Evolutionary conservation across 306 rosid genomes (phyloP).

Genomic region (Hippophae tibetana): DNA sequence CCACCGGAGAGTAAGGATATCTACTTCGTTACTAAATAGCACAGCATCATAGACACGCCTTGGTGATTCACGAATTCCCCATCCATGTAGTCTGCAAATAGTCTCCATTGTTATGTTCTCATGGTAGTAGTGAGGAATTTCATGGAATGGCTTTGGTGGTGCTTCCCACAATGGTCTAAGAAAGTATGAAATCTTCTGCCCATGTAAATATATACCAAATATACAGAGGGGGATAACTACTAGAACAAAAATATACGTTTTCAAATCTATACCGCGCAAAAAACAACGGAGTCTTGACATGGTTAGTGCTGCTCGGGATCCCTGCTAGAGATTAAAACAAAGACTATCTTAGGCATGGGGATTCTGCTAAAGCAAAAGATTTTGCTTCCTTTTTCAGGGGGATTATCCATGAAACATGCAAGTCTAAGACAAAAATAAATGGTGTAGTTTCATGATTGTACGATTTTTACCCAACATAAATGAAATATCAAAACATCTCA

Average conservation of each 20-base stretch:
- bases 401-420: no score
- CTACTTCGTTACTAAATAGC: slow-evolving; percentile 67
- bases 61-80: slow-evolving; percentile 65
- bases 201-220: slow-evolving; percentile 52
- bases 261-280: slow-evolving; percentile 54
- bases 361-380: not conserved
- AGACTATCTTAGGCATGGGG: slow-evolving; percentile 13
- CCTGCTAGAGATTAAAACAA: slow-evolving; percentile 39
- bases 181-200: slow-evolving; percentile 64
- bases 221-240: slow-evolving; percentile 38
- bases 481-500: no score
- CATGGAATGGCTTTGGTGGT: slow-evolving; percentile 67
- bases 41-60: slow-evolving; percentile 79
- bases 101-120: slow-evolving; percentile 60
- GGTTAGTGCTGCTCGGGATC: slow-evolving; percentile 37
- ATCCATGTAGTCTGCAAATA: slow-evolving; percentile 71
- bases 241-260: slow-evolving; percentile 32
- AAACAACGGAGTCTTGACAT: slow-evolving; percentile 60
- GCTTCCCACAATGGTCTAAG: slow-evolving; percentile 88
- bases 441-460: no score
- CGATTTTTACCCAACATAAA: no score
- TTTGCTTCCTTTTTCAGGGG: not conserved
- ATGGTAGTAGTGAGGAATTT: slow-evolving; percentile 70
- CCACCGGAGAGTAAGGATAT: slow-evolving; percentile 72
- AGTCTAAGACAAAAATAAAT: no score